These are phyloP conservation scores for Phytophthora macrochlamydospora DNA, from an alignment of 352 stramenopile genomes.

Conservation along the genomic window DNA sequence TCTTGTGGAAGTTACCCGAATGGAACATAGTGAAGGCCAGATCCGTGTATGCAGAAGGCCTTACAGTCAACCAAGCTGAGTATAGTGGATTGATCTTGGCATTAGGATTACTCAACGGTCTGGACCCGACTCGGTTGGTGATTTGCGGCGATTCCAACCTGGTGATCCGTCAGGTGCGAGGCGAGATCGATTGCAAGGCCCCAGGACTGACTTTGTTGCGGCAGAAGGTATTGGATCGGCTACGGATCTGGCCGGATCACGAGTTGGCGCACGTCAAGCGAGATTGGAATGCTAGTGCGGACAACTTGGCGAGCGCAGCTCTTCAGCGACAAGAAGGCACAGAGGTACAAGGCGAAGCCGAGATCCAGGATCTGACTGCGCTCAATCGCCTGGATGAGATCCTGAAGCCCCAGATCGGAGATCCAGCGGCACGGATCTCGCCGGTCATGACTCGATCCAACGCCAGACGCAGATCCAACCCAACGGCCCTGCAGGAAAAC, in stretches of 20 bases:
- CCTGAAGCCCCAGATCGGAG: not conserved
- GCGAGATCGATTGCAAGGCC: conserved; percentile 14
- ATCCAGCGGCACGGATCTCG: not conserved
- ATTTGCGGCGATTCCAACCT: conserved; percentile 7
- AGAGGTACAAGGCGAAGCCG: not conserved
- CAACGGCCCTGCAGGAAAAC: not conserved
- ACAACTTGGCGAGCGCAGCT: not conserved
- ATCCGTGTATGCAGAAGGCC: not conserved
- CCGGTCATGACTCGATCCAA: not conserved
- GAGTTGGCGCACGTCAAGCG: conserved; percentile 7
- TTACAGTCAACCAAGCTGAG: conserved; percentile 16
- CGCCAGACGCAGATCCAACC: not conserved
- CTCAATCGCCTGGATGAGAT: not conserved
- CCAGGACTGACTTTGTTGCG: not conserved
- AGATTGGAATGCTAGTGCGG: not conserved
- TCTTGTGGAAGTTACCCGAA: conserved; percentile 12
- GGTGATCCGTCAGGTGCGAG: conserved; percentile 7
- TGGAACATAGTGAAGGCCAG: conserved; percentile 7
- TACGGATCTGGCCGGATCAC: not conserved
- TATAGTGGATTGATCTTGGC: conserved; percentile 5
- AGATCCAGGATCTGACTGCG: not conserved
- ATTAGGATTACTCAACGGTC: too few relatives aligned
- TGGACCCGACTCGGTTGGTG: not conserved
- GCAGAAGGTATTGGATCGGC: not conserved
- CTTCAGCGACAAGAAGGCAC: not conserved